Conservation (phyloP, 352 stramenopile genomes). For the Pythium folliculosum region DNA sequence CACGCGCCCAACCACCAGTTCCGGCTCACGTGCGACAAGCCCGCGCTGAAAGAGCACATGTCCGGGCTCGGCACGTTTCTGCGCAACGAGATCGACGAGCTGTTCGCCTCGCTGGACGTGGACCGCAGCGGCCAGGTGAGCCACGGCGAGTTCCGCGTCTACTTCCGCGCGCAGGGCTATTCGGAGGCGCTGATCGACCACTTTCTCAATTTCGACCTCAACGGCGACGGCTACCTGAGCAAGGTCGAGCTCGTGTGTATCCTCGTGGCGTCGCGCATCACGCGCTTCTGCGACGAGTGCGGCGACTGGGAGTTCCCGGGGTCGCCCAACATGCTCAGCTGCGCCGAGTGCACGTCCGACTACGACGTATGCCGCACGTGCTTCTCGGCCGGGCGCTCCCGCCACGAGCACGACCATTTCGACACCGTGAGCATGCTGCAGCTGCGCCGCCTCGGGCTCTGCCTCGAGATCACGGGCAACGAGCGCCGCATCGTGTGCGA, state of each 20-base stretch:
- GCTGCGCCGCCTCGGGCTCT: not conserved
- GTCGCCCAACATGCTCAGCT: constrained; percentile 1
- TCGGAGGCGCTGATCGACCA: not conserved
- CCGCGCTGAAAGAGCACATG: constrained; percentile 1
- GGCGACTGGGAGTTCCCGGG: constrained; percentile 11
- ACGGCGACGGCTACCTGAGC: constrained; percentile 7
- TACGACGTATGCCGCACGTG: constrained; percentile 7
- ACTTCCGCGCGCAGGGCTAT: not conserved
- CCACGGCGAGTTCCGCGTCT: constrained; percentile 4
- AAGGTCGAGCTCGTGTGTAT: constrained; percentile 6
- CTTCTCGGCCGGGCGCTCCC: not conserved
- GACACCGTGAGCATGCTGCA: constrained; percentile 5
- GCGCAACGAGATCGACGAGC: not conserved
- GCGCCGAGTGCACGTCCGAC: constrained; percentile 3
- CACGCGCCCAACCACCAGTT: not conserved
- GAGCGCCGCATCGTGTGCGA: constrained; percentile 2
- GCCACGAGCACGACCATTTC: constrained; percentile 2
- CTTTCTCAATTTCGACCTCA: constrained; percentile 1
- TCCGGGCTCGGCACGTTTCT: not conserved
- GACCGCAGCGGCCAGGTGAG: not conserved
- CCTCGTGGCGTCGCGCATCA: constrained; percentile 3
- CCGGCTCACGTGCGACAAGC: constrained; percentile 1
- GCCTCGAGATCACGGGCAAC: not conserved
- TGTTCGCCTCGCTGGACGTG: not conserved
- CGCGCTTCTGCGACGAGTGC: constrained; percentile 5